Percentiles rank a stretch among this genome's conserved stretches.
Conservation (phyloP, 129 eudicot species). For the Chrysanthemum lavandulifolium region DNA sequence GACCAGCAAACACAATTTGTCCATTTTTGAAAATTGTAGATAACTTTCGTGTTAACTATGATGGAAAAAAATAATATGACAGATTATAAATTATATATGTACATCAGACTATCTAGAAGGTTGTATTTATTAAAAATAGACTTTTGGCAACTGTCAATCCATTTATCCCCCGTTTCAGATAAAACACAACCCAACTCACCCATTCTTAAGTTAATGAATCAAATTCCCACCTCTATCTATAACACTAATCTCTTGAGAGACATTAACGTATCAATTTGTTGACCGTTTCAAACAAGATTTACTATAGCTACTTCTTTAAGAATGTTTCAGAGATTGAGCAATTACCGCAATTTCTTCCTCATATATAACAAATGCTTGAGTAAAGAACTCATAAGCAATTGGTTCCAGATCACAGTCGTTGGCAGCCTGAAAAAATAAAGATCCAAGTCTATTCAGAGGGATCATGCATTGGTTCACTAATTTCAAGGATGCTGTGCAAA, state of each 20-base stretch:
- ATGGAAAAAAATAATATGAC: neutral
- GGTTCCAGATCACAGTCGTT: conserved; percentile 94
- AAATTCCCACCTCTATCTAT: neutral
- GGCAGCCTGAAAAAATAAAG: conserved; percentile 67
- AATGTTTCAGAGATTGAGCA: conserved; percentile 12
- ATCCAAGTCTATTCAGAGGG: no score
- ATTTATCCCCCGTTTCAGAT: neutral
- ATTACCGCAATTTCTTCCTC: conserved; percentile 98
- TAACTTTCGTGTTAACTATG: neutral
- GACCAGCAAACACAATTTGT: conserved; percentile 9
- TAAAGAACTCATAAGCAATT: conserved; percentile 93
- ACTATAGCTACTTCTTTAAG: neutral
- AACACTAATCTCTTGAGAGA: conserved; percentile 3
- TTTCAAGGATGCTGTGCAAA: neutral
- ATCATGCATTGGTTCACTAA: neutral
- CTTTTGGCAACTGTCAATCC: conserved; percentile 1
- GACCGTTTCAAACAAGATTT: neutral
- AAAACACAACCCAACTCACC: neutral
- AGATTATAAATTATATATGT: neutral
- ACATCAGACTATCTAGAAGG: neutral
- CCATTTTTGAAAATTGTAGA: neutral
- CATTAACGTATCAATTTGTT: neutral
- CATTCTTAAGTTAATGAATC: neutral
- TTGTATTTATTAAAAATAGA: neutral
- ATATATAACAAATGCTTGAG: conserved; percentile 89